Conservation (phyloP, 2,329 filamentous ascomycete genomes). For the Ustilaginoidea virens region DNA sequence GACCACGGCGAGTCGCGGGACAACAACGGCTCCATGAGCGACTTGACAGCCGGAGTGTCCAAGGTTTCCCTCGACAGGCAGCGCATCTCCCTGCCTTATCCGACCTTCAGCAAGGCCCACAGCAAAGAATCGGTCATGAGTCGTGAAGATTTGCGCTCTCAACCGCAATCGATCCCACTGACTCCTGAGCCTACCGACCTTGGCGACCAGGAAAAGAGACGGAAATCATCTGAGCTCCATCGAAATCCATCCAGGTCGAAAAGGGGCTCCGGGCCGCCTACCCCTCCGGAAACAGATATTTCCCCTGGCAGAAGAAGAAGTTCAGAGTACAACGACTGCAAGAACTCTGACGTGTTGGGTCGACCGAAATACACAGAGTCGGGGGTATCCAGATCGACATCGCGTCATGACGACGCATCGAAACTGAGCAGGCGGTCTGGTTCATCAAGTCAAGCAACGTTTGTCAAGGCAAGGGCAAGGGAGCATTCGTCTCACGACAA, state of each 20-base stretch:
- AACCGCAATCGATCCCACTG: constrained; percentile 24
- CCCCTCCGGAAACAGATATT: constrained; percentile 47
- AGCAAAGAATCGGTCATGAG: constrained; percentile 73
- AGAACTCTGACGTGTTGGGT: constrained; percentile 4
- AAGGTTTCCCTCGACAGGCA: constrained; percentile 23
- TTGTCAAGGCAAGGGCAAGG: constrained; percentile 24
- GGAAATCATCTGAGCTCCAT: constrained; percentile 30
- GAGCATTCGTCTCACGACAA: constrained; percentile 20
- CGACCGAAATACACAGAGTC: constrained; percentile 30
- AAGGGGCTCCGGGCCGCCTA: constrained; percentile 38
- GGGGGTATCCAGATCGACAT: constrained; percentile 25
- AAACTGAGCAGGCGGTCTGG: constrained; percentile 39
- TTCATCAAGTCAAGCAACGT: constrained; percentile 43
- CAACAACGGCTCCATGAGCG: constrained; percentile 24
- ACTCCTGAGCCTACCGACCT: constrained; percentile 63
- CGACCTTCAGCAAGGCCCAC: constrained; percentile 75
- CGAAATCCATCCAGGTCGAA: constrained; percentile 20
- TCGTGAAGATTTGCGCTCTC: constrained; percentile 31
- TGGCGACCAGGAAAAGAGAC: constrained; percentile 25
- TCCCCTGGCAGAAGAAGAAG: constrained; percentile 27
- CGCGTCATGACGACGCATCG: constrained; percentile 32
- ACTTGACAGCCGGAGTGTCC: constrained; percentile 33
- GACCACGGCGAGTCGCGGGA: constrained; percentile 17
- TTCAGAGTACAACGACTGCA: constrained; percentile 20
- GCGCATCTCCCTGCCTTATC: constrained; percentile 52